Percentiles rank a stretch among this genome's conserved stretches.
phyloP scores from a whole-genome alignment of 495 filamentous ascomycete genomes.

The Daldinia bambusicola region DNA sequence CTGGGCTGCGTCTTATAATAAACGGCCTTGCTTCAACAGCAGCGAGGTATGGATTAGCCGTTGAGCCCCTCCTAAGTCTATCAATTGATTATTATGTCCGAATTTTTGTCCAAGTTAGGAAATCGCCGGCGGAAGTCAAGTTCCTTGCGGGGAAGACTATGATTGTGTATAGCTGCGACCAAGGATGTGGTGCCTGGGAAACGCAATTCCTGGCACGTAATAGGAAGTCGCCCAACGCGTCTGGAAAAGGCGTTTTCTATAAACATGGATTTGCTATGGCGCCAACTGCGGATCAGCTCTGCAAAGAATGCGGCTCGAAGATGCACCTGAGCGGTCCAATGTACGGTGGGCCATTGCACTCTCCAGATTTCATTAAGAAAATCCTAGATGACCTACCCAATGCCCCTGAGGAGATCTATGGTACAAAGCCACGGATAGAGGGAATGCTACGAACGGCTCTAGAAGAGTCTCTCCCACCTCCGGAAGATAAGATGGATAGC shows the following conservation, averaged over 20 bases:
- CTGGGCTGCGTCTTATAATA: constrained; percentile 84
- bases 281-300: constrained; percentile 68
- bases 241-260: constrained; percentile 71
- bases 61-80: constrained; percentile 91
- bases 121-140: constrained; percentile 85
- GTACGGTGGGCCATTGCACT: constrained; percentile 92
- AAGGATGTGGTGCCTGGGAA: constrained; percentile 87
- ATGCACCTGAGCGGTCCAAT: constrained; percentile 92
- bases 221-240: constrained; percentile 70
- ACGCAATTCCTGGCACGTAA: constrained; percentile 78
- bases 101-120: constrained; percentile 84
- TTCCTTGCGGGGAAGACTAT: constrained; percentile 89
- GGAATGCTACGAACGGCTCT: constrained; percentile 91
- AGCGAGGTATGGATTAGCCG: constrained; percentile 85
- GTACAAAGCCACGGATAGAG: constrained; percentile 80
- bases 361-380: constrained; percentile 77
- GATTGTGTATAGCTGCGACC: constrained; percentile 90
- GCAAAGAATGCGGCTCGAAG: constrained; percentile 85
- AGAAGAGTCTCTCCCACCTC: constrained; percentile 69
- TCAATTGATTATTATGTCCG: constrained; percentile 97
- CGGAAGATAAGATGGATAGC: constrained; percentile 47
- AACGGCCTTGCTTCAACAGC: constrained; percentile 81
- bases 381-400: constrained; percentile 75
- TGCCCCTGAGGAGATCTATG: constrained; percentile 71
- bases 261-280: constrained; percentile 78